These are phyloP conservation scores for Penicillium odoratum DNA, from an alignment of 495 filamentous ascomycete genomes.

Conservation along the genomic window DNA sequence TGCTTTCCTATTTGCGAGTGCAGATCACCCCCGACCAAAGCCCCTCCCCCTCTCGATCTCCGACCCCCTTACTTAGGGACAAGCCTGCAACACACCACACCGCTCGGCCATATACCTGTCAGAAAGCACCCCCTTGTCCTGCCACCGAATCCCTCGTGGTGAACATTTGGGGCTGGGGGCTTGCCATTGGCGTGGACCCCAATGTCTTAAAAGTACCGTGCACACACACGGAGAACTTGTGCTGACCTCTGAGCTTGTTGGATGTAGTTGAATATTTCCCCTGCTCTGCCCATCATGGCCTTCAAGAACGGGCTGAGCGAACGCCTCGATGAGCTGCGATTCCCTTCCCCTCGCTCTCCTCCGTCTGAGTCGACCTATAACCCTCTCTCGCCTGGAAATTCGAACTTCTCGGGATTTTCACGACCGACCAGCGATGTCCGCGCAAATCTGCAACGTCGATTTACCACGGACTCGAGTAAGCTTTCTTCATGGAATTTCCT, in stretches of 20 bases:
- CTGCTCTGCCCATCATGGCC: slow-evolving; percentile 53
- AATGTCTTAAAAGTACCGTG: slow-evolving; percentile 9
- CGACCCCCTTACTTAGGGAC: slow-evolving; percentile 42
- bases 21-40: slow-evolving; percentile 36
- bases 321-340: slow-evolving; percentile 75
- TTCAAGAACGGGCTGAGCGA: slow-evolving; percentile 65
- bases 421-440: slow-evolving; percentile 58
- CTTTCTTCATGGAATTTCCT: slow-evolving; percentile 72
- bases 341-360: slow-evolving; percentile 70
- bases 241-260: slow-evolving; percentile 13
- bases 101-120: slow-evolving; percentile 31
- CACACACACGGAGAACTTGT: slow-evolving; percentile 3
- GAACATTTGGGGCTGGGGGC: slow-evolving; percentile 10
- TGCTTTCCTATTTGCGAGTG: slow-evolving; percentile 30
- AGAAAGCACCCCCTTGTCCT: slow-evolving; percentile 8
- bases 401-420: slow-evolving; percentile 54
- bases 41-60: slow-evolving; percentile 44
- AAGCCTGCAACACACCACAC: slow-evolving; percentile 27
- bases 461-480: slow-evolving; percentile 89
- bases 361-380: slow-evolving; percentile 69
- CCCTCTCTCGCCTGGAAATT: slow-evolving; percentile 66
- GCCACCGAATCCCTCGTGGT: slow-evolving; percentile 5
- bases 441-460: slow-evolving; percentile 79
- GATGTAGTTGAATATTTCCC: slow-evolving; percentile 35
- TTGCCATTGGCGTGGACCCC: slow-evolving; percentile 8